phyloP scores from a whole-genome alignment of 140 eudicot species.

The Senecio squalidus region DNA sequence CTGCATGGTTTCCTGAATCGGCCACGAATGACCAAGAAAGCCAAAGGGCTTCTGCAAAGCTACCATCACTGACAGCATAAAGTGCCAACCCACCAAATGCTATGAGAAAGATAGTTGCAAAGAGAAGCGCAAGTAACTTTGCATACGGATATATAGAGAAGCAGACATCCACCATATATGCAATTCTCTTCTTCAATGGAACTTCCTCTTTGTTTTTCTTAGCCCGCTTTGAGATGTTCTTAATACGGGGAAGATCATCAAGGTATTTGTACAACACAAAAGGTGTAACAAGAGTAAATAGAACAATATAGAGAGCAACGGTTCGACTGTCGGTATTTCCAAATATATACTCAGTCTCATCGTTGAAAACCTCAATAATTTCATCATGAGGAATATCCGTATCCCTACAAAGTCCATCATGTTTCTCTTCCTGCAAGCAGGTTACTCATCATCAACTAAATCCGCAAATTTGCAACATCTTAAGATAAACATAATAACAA shows the following conservation, averaged over 20 bases:
- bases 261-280: conserved; percentile 75
- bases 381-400: conserved; percentile 27
- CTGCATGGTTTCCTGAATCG: conserved; percentile 98
- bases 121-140: conserved; percentile 89
- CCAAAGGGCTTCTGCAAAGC: conserved; percentile 91
- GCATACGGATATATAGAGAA: conserved; percentile 96
- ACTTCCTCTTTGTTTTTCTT: conserved; percentile 72
- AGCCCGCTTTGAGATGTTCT: conserved; percentile 39
- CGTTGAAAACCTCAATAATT: conserved; percentile 23
- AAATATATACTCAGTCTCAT: conserved; percentile 32
- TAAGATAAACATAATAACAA: too few species aligned
- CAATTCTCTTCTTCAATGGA: conserved; percentile 86
- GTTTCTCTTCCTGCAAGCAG: conserved; percentile 69
- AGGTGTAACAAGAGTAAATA: conserved; percentile 68
- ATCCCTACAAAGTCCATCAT: conserved; percentile 30
- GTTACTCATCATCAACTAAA: not conserved
- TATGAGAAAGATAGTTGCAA: conserved; percentile 90
- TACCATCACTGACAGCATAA: conserved; percentile 84
- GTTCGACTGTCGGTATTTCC: conserved; percentile 50
- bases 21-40: conserved; percentile 97
- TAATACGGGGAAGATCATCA: conserved; percentile 62
- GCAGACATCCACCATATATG: conserved; percentile 88
- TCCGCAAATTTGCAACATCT: too few species aligned
- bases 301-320: conserved; percentile 61
- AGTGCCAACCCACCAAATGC: conserved; percentile 97